Percentiles rank a stretch among this genome's conserved stretches.
Conservation (phyloP, 1,284 basidiomycete genomes). For the Wolfiporia cocos region DNA sequence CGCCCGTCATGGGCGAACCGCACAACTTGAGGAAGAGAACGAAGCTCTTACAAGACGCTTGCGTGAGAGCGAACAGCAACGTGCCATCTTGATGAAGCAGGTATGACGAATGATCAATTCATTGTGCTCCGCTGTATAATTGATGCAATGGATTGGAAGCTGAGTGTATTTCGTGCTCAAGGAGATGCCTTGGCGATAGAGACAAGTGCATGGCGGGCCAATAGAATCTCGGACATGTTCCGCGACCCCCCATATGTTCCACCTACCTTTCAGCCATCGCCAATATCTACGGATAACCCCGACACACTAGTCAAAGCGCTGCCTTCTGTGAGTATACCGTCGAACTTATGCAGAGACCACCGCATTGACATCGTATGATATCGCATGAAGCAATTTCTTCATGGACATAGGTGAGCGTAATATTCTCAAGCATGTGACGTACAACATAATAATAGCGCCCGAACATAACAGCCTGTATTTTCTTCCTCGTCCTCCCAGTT, state of each 20-base stretch:
- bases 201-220: neutral
- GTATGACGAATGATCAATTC: neutral
- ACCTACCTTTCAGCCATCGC: neutral
- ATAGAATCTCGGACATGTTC: neutral
- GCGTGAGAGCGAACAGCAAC: neutral
- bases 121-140: neutral
- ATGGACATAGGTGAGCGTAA: neutral
- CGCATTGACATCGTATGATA: neutral
- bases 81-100: neutral
- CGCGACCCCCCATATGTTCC: neutral
- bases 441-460: neutral
- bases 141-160: neutral
- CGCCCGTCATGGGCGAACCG: neutral
- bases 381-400: neutral
- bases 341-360: neutral
- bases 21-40: neutral
- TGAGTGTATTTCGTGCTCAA: neutral
- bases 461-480: constrained; percentile 14
- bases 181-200: neutral
- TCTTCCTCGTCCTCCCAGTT: constrained; percentile 18
- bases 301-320: neutral
- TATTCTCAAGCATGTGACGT: neutral
- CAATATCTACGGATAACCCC: neutral
- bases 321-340: neutral
- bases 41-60: neutral